These are phyloP conservation scores for Bodo saltans DNA, from an alignment of 78 protist species.

Conservation along the genomic window DNA sequence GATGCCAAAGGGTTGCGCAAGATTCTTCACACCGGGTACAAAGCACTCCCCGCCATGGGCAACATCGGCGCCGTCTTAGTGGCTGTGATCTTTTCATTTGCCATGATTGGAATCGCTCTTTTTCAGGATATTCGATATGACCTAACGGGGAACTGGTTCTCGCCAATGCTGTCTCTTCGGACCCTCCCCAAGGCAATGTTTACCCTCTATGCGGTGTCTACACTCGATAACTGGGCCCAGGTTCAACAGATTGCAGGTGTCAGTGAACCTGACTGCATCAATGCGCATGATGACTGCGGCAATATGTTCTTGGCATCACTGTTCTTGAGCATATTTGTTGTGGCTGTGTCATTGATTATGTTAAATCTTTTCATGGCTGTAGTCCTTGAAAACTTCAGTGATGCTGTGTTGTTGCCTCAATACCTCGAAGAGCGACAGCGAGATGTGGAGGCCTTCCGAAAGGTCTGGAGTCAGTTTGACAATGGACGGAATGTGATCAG, in stretches of 20 bases:
- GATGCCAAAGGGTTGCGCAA: not conserved
- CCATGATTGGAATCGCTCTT: constrained; percentile 25
- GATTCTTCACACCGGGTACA: not conserved
- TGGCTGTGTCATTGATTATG: constrained; percentile 1
- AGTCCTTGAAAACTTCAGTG: constrained; percentile 28
- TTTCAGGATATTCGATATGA: not conserved
- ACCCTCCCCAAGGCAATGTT: not conserved
- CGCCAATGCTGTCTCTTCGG: not conserved
- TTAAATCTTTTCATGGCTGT: constrained; percentile 31
- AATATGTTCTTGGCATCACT: not conserved
- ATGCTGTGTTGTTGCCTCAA: constrained; percentile 8
- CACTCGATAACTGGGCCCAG: constrained; percentile 14
- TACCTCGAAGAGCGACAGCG: not conserved
- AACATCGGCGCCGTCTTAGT: not conserved
- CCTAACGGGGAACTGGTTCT: not conserved
- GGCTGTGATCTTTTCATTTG: constrained; percentile 4
- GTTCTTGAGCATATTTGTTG: constrained; percentile 5
- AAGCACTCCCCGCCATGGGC: not conserved
- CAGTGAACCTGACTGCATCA: constrained; percentile 6
- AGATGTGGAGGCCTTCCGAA: constrained; percentile 1
- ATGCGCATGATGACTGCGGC: constrained; percentile 7
- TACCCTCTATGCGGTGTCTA: not conserved
- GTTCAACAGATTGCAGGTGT: not conserved
- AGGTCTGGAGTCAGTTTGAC: constrained; percentile 4
- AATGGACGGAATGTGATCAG: not conserved